A percentile compares a stretch with the other conserved stretches of the same genome.
Evolutionary conservation across 2,329 filamentous ascomycete species (phyloP).

Genomic region (Sarocladium brachiariae): DNA sequence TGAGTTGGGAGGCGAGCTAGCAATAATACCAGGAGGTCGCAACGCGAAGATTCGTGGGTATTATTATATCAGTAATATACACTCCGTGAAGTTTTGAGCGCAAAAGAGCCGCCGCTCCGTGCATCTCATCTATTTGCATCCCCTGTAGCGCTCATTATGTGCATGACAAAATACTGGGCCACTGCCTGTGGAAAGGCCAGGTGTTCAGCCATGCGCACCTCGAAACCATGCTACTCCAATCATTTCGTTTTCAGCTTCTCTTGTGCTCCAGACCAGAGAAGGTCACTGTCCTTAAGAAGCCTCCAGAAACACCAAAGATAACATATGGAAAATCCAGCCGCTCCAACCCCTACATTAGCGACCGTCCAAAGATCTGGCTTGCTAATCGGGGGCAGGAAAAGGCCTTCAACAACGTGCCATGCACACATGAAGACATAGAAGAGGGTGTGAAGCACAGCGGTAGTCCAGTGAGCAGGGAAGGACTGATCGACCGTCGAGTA

Average conservation of each 20-base stretch:
- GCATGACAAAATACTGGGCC: no score
- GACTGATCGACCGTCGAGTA: conserved; percentile 38
- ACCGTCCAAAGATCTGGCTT: conserved; percentile 97
- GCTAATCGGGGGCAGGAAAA: conserved; percentile 57
- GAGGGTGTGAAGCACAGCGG: conserved; percentile 60
- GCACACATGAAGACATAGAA: conserved; percentile 72
- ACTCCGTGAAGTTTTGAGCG: no score
- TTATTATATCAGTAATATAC: neutral
- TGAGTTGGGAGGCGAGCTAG: neutral
- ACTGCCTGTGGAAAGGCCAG: no score
- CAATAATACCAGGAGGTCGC: no score
- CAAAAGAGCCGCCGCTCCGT: no score
- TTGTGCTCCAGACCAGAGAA: conserved; percentile 30
- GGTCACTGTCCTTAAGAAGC: conserved; percentile 51
- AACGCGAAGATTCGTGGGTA: neutral
- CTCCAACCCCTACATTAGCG: conserved; percentile 78
- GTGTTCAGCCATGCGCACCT: no score
- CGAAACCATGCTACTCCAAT: no score
- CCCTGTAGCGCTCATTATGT: no score
- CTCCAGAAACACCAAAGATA: conserved; percentile 88
- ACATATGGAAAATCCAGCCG: conserved; percentile 76
- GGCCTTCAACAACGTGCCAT: conserved; percentile 75
- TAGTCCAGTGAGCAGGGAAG: conserved; percentile 40
- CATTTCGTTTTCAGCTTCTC: conserved; percentile 30
- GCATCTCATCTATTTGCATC: no score